Evolutionary conservation across 2,329 filamentous ascomycete genomes (phyloP), one percentile per base, ranked within the genome.

Genomic region (Talaromyces sp.): DNA sequence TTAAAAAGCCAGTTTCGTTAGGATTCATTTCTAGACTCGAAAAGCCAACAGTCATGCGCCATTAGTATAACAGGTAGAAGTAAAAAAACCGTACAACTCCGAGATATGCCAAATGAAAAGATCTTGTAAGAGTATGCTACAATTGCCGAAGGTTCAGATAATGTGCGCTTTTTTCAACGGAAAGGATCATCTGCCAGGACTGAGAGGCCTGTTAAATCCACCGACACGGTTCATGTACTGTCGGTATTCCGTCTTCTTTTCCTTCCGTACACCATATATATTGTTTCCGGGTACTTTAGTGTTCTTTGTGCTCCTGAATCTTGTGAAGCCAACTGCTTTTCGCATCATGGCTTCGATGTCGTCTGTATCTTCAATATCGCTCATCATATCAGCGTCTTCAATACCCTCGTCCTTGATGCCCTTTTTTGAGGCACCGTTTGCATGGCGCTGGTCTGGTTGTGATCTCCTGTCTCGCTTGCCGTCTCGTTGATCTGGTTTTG

Each of bases 191-290:
- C 78, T 74, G 58, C 75, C 75, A 33, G 81, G 81, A 72, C 81
- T 83, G 69, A 83, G 75, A 33, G 81, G 81, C 67, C 81, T 73
- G 69, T 83, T 83, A 73, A 83, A 83, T 63, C 81, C 81, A 65
- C 81, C 81, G 35, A 76, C 69, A 68, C 81, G 81, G 68, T 82
- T 84, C 87, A 99, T 99, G 79, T 99, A 99, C 85, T 99, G 95
- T 71, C 95, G 86, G 74, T 97, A 98, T 82, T 96, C 87, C 14
- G 89, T 91, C 86, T 92, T 93, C 87, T 97, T 97, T 80, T 95
- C 92, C 83, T 95, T 97, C 70, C 89, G 84, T 61, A 97, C 88
- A 0, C 84, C 92, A 63, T 91, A 93, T 49, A 89, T 87, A 74
- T 93, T 88, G 75, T 99, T 99, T 1, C 95, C 95, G 0, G 86